Evolutionary conservation across 2,329 filamentous ascomycete genomes (phyloP), one percentile per base, ranked within the genome.

Genomic region (Verruconis gallopava): DNA sequence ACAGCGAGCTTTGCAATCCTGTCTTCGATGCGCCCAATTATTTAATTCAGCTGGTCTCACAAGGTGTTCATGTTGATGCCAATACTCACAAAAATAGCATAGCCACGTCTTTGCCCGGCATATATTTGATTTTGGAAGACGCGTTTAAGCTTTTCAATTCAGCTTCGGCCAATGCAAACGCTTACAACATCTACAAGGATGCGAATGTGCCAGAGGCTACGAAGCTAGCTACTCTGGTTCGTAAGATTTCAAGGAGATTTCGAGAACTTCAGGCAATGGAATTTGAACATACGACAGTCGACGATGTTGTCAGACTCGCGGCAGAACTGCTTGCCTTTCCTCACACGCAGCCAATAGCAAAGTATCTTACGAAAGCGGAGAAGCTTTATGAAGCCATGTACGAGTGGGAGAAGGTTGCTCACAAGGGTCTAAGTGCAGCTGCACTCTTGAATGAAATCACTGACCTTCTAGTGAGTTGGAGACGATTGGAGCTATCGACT

Each of bases 361-460:
- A 82, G 53, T 77, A 93, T 44, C 73, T 98, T 40, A 83, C 81
- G 2, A 85, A 82, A 55, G 72, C 91, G 3, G 93, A 99, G 59
- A 85, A 89, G 48, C 69, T 99, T 3, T 84, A 96, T 60, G 72
- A 70, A 0, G 79, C 81, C 49, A 75, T 98, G 38, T 80, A 95
- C 48, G 86, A 96, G 60, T 99, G 91, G 91, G 86, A 98, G 57
- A 79, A 81, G 33, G 88, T 94, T 61, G 88, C 89, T 3, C 93
- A 85, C 64, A 77, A 77, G 47, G 75, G 81, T 28, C 84, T 83
- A 57, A 81, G 75, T 6, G 82, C 80, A 2, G 69, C 72, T 1
- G 59, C 69, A 6, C 65, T 88, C 2, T 86, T 93, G 50, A 80
- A 93, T 47, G 73, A 77, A 35, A 63, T 96, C 11, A 94, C 88